phyloP scores from a whole-genome alignment of 371 early-diverging fungal species.

The Saksenaea oblongispora region DNA sequence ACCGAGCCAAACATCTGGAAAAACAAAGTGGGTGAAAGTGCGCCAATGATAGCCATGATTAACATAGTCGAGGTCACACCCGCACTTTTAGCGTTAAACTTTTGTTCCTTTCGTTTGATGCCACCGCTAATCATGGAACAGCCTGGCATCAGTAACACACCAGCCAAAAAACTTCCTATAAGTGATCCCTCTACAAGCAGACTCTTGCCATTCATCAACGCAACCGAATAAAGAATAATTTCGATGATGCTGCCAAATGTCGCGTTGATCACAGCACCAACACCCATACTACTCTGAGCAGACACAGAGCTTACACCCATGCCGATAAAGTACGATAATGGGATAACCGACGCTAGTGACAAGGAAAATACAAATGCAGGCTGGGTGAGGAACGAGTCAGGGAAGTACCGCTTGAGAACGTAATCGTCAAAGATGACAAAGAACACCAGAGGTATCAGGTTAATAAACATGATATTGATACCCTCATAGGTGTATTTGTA shows the following conservation, averaged over 20 bases:
- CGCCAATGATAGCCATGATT: conserved; percentile 93
- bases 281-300: conserved; percentile 88
- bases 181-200: conserved; percentile 89
- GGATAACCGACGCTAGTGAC: conserved; percentile 85
- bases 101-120: conserved; percentile 87
- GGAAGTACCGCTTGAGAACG: conserved; percentile 59
- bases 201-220: conserved; percentile 86
- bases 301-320: conserved; percentile 95
- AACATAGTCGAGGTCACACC: conserved; percentile 94
- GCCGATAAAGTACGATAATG: conserved; percentile 95
- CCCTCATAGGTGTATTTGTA: conserved; percentile 95
- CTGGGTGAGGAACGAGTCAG: conserved; percentile 59
- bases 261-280: conserved; percentile 96
- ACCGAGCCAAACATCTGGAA: conserved; percentile 88
- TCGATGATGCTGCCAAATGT: conserved; percentile 97
- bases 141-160: conserved; percentile 90
- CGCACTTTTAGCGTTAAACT: conserved; percentile 93
- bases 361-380: conserved; percentile 72
- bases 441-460: conserved; percentile 79
- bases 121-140: conserved; percentile 94
- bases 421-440: conserved; percentile 83
- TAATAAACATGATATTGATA: conserved; percentile 95
- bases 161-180: conserved; percentile 90
- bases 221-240: conserved; percentile 89
- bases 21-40: conserved; percentile 92